Evolutionary conservation across 1,284 basidiomycete genomes (phyloP).

Genomic region (Tetrapyrgos nigripes): DNA sequence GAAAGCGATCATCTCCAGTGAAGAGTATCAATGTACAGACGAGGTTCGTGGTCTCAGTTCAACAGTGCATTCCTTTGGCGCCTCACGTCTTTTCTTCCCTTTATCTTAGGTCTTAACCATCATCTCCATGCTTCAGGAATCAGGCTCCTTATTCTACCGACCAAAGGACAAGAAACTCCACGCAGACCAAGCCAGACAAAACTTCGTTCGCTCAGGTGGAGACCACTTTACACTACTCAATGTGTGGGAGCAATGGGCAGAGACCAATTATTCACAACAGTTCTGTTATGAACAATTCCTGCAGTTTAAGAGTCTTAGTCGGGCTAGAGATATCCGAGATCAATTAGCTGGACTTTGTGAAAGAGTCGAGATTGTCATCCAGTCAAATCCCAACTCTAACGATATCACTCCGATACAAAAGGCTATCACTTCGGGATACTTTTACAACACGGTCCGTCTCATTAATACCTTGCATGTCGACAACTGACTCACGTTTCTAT

Average conservation of each 20-base stretch:
- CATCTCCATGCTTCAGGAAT: constrained; percentile 97
- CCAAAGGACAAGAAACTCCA: constrained; percentile 98
- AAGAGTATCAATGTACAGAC: constrained; percentile 94
- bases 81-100: not conserved
- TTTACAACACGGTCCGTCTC: constrained; percentile 88
- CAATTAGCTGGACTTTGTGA: constrained; percentile 96
- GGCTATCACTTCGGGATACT: constrained; percentile 93
- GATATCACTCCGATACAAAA: constrained; percentile 95
- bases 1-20: constrained; percentile 95
- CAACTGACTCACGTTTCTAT: not conserved
- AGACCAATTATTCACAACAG: constrained; percentile 94
- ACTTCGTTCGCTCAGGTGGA: constrained; percentile 94
- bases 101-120: constrained; percentile 84
- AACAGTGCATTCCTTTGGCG: not conserved
- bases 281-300: constrained; percentile 97
- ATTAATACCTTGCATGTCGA: constrained; percentile 1
- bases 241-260: constrained; percentile 99
- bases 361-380: constrained; percentile 92
- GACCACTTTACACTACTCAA: constrained; percentile 98
- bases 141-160: constrained; percentile 92
- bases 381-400: constrained; percentile 87
- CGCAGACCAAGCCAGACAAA: constrained; percentile 96
- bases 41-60: constrained; percentile 63
- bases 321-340: constrained; percentile 96
- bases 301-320: constrained; percentile 94